phyloP scores from a whole-genome alignment of 108 stramenopile genomes.

The Fistulifera solaris region DNA sequence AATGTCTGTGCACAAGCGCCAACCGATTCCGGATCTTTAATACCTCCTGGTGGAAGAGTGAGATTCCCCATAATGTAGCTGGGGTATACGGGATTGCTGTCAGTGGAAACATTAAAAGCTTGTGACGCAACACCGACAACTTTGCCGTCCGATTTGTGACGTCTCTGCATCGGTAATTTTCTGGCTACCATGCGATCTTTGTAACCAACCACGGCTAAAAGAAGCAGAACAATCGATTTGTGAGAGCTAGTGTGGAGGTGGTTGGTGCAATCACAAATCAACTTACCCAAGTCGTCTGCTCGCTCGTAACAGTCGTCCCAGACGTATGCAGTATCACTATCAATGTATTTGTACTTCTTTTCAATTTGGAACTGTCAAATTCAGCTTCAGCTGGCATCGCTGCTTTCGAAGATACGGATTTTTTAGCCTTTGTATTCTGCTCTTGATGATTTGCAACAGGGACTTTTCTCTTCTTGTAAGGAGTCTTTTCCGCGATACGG shows the following conservation, averaged over 20 bases:
- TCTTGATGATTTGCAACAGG: slow-evolving; percentile 4
- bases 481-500: slow-evolving; percentile 57
- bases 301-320: slow-evolving; percentile 59
- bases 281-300: slow-evolving; percentile 44
- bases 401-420: too few species aligned
- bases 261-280: slow-evolving; percentile 2
- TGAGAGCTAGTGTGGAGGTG: too few species aligned
- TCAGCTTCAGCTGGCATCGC: too few species aligned
- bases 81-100: slow-evolving; percentile 41
- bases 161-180: slow-evolving; percentile 36
- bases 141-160: slow-evolving; percentile 56
- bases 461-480: slow-evolving; percentile 50
- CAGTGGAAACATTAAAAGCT: slow-evolving; percentile 71
- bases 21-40: slow-evolving; percentile 87
- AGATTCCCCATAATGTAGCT: slow-evolving; percentile 86
- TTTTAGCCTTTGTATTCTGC: slow-evolving; percentile 6
- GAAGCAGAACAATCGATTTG: slow-evolving; percentile 4
- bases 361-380: slow-evolving; percentile 48
- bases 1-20: slow-evolving; percentile 83
- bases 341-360: slow-evolving; percentile 43
- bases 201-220: slow-evolving; percentile 51
- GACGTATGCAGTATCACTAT: slow-evolving; percentile 56
- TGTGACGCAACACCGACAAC: slow-evolving; percentile 73
- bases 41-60: slow-evolving; percentile 68
- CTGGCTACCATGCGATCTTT: slow-evolving; percentile 40